Evolutionary conservation across 2,329 filamentous ascomycete genomes (phyloP), one percentile per base, ranked within the genome.

Genomic region (Phaeosphaeria sp.): DNA sequence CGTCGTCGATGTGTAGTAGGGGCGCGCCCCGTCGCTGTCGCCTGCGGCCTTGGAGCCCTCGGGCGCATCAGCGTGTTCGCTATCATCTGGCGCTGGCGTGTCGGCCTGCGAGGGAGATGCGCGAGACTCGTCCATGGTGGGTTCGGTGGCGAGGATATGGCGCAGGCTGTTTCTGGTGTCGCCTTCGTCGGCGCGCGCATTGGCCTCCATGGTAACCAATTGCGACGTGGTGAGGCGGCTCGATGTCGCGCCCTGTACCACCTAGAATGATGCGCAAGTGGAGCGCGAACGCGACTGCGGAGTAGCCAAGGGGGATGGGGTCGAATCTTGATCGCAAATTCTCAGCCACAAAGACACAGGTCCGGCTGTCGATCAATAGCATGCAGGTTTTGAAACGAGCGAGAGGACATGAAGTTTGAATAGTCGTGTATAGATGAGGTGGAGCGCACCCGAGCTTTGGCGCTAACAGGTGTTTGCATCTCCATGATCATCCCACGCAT

Each of bases 1-100:
- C 3, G 81, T 80, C 15, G 79, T 82, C 6, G 81, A 80, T n/a
- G 80, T 82, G 68, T 82, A 82, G 66, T 77, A 70, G 25, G 77
- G 72, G 27, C 63, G 60, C 54, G 60, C 54, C 20, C 64, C 54
- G 25, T 76, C 71, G 48, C 62, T 54, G 23, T 73, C 72, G 59
- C 62, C 63, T 33, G 64, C 65, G 13, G 66, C 59, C 64, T 72
- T 71, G 54, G 68, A 58, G 39, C 62, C 63, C 39, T 74, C 71
- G 36, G 63, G 63, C 27, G 57, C 66, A 46, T 73, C 72, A 44
- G 60, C 65, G 46, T 66, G 62, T 33, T 76, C 75, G 58, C 64
- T 69, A 27, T 74, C 75, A 42, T 77, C 75, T 39, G 70, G 65
- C 25, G 54, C 69, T 17, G 71, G 71, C 41, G 72, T 74, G 56